Evolutionary conservation across 495 filamentous ascomycete genomes (phyloP).

Genomic region (Penicillium odoratum): DNA sequence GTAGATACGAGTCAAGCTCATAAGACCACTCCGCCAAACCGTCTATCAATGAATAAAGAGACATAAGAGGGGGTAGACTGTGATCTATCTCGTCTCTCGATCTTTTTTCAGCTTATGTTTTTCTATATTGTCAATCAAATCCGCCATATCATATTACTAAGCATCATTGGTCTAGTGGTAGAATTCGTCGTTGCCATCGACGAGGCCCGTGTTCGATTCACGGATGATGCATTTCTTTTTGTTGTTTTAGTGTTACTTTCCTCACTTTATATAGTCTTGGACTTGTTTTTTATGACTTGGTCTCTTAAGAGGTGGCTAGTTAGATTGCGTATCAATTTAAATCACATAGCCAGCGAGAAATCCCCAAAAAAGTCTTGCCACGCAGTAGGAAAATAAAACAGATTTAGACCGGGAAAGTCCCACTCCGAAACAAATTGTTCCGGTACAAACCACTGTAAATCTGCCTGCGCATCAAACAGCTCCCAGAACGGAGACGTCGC

Average conservation of each 20-base stretch:
- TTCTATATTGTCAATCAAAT: no score
- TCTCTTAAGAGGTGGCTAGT: no score
- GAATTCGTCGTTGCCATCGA: constrained; percentile 62
- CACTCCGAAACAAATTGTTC: constrained; percentile 54
- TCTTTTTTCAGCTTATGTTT: no score
- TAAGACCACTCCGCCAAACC: no score
- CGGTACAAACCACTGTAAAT: constrained; percentile 52
- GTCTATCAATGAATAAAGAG: no score
- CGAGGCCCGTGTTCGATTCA: constrained; percentile 61
- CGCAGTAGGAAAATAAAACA: constrained; percentile 51
- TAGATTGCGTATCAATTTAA: background rate
- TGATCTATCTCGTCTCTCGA: no score
- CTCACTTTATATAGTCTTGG: no score
- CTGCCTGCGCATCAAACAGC: constrained; percentile 46
- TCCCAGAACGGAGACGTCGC: constrained; percentile 39
- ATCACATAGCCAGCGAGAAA: constrained; percentile 36
- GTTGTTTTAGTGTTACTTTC: no score
- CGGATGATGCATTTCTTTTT: constrained; percentile 47
- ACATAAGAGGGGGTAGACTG: no score
- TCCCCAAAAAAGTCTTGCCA: constrained; percentile 48
- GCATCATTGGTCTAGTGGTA: constrained; percentile 61
- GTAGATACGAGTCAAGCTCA: no score
- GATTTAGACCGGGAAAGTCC: constrained; percentile 54
- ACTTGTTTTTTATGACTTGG: no score
- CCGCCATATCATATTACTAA: constrained; percentile 2